These are phyloP conservation scores for Sechiopsis laciniata DNA, from an alignment of 306 rosid species.

Conservation along the genomic window DNA sequence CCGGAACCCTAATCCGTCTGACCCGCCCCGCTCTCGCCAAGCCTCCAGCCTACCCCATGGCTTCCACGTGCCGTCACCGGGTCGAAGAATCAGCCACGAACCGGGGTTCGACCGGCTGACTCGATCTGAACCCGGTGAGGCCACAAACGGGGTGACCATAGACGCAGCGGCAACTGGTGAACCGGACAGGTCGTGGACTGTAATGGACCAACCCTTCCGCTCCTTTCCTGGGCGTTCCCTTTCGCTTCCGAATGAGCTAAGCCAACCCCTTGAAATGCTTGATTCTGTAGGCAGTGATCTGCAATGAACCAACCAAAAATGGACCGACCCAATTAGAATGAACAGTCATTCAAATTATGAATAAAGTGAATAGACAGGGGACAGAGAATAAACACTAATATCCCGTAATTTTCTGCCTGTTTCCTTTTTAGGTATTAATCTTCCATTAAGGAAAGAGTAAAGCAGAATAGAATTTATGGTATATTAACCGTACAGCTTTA, in stretches of 20 bases:
- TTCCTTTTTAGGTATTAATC: too few relatives aligned
- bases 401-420: not conserved
- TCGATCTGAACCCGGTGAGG: constrained; percentile 62
- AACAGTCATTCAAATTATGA: not conserved
- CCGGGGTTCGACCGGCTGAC: constrained; percentile 72
- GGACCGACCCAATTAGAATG: not conserved
- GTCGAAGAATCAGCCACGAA: constrained; percentile 66
- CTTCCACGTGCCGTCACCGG: constrained; percentile 60
- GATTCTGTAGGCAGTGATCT: constrained; percentile 51
- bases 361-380: not conserved
- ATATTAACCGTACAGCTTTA: too few relatives aligned
- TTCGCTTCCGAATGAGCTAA: constrained; percentile 64
- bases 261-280: constrained; percentile 45
- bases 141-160: constrained; percentile 66
- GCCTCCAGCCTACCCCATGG: constrained; percentile 73
- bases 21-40: constrained; percentile 69
- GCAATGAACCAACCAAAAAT: not conserved
- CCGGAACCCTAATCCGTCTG: constrained; percentile 56
- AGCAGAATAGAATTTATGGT: not conserved
- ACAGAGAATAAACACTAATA: not conserved
- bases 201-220: constrained; percentile 68
- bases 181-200: constrained; percentile 68
- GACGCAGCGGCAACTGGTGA: constrained; percentile 70
- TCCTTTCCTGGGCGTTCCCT: constrained; percentile 64
- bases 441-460: too few relatives aligned